Percentiles rank a stretch among this genome's conserved stretches.
Evolutionary conservation across 768 basidiomycete species (phyloP).

Genomic region (Mycena maculata): DNA sequence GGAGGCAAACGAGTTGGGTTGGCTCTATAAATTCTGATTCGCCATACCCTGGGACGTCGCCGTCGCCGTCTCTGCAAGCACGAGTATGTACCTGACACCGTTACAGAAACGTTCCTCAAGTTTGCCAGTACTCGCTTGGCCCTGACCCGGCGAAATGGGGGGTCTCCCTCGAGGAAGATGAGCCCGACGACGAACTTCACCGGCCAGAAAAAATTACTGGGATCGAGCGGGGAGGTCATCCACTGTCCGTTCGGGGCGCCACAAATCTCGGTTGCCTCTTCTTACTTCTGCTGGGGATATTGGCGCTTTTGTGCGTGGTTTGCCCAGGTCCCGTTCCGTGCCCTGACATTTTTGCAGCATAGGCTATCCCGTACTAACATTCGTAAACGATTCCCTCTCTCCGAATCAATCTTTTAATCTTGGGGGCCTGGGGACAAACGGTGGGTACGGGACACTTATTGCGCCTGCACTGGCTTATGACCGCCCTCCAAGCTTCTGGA

Average conservation of each 20-base stretch:
- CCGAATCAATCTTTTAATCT: constrained; percentile 54
- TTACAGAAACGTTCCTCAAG: neutral
- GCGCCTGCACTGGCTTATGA: neutral
- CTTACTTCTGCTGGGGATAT: constrained; percentile 42
- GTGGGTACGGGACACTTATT: neutral
- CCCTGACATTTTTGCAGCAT: constrained; percentile 36
- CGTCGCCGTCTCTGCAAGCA: constrained; percentile 30
- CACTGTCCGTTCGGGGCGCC: constrained; percentile 71
- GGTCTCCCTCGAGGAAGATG: constrained; percentile 55
- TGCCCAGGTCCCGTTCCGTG: neutral
- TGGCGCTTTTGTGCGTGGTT: constrained; percentile 28
- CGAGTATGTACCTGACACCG: constrained; percentile 37
- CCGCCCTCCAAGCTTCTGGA: constrained; percentile 16
- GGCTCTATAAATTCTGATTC: constrained; percentile 33
- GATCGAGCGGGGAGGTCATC: constrained; percentile 58
- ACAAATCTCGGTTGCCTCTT: constrained; percentile 71
- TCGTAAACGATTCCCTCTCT: constrained; percentile 40
- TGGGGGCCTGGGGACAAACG: constrained; percentile 53
- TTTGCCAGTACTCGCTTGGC: constrained; percentile 59
- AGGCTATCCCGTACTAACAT: constrained; percentile 51
- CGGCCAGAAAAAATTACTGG: constrained; percentile 39
- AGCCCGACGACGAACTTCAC: constrained; percentile 55
- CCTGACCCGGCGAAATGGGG: constrained; percentile 70
- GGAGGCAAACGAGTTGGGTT: constrained; percentile 28
- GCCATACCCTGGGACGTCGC: constrained; percentile 34